These are phyloP conservation scores for Camellia oleifera DNA, from an alignment of 179 eudicot species.

Conservation along the genomic window DNA sequence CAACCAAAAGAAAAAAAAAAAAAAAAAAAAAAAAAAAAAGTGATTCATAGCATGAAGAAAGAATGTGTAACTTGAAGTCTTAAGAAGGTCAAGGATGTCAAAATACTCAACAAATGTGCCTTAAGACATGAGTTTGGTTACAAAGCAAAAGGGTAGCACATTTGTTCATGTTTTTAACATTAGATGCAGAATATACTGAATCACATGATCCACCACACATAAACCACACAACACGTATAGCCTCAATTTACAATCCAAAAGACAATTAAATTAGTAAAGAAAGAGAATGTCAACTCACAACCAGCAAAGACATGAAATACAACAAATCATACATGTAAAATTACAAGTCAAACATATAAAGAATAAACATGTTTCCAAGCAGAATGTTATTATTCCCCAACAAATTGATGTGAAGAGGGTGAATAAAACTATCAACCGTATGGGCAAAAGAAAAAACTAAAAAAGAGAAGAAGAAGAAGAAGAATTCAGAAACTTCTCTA, in stretches of 20 bases:
- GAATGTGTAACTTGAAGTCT: background rate
- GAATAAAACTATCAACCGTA: background rate
- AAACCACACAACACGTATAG: constrained; percentile 37
- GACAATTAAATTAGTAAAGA: background rate
- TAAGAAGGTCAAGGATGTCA: background rate
- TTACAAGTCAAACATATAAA: constrained; percentile 10
- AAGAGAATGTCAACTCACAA: constrained; percentile 5
- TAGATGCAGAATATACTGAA: too few species aligned
- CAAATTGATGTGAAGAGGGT: constrained; percentile 12
- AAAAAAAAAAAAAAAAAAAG: too few species aligned
- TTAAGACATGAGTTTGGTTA: too few species aligned
- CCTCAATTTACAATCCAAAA: background rate
- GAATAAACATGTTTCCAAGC: constrained; percentile 6
- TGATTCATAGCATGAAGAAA: too few species aligned
- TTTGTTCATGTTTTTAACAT: too few species aligned
- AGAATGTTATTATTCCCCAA: constrained; percentile 15
- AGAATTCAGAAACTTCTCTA: constrained; percentile 21
- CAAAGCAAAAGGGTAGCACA: too few species aligned
- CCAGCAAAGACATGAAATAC: constrained; percentile 2
- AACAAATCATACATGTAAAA: constrained; percentile 1
- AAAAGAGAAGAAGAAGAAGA: constrained; percentile 3
- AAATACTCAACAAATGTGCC: too few species aligned
- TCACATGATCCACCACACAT: background rate
- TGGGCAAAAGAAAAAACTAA: constrained; percentile 12
- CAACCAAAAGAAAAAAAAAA: too few species aligned